These are phyloP conservation scores for Geotrichum ghanense DNA, from an alignment of 805 yeast species.

Conservation along the genomic window DNA sequence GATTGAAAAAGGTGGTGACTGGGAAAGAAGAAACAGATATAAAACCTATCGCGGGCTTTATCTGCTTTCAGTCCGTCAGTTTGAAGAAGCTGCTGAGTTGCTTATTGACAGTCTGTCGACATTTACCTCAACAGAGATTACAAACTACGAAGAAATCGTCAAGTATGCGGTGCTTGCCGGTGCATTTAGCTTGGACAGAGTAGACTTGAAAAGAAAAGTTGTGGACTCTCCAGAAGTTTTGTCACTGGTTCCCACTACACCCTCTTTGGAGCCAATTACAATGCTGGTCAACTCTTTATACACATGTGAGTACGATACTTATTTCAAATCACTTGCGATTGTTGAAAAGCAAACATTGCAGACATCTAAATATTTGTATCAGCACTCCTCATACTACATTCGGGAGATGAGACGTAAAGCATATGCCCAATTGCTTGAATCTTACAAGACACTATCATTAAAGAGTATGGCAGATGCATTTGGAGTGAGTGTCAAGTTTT, in stretches of 20 bases:
- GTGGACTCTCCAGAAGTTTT: constrained; percentile 92
- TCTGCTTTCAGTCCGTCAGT: constrained; percentile 73
- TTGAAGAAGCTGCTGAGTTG: constrained; percentile 71
- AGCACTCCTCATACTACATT: constrained; percentile 74
- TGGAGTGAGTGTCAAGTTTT: constrained; percentile 76
- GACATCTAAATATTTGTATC: constrained; percentile 50
- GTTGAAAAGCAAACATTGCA: constrained; percentile 66
- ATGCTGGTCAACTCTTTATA: constrained; percentile 78
- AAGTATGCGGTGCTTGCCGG: constrained; percentile 85
- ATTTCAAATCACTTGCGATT: constrained; percentile 64
- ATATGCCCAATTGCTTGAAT: constrained; percentile 85
- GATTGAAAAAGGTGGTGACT: constrained; percentile 96
- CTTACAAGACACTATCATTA: constrained; percentile 81
- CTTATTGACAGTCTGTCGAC: constrained; percentile 89
- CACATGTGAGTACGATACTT: constrained; percentile 74
- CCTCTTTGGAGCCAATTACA: constrained; percentile 66
- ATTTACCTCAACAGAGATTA: constrained; percentile 83
- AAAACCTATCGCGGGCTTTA: constrained; percentile 87
- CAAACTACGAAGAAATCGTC: constrained; percentile 83
- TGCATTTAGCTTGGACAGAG: constrained; percentile 68
- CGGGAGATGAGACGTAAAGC: constrained; percentile 94
- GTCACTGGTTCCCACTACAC: constrained; percentile 61
- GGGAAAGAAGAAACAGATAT: constrained; percentile 95
- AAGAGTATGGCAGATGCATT: constrained; percentile 91
- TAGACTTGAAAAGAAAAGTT: constrained; percentile 69